Conservation (phyloP, 2,329 filamentous ascomycete species). For the Aureobasidium vineae region DNA sequence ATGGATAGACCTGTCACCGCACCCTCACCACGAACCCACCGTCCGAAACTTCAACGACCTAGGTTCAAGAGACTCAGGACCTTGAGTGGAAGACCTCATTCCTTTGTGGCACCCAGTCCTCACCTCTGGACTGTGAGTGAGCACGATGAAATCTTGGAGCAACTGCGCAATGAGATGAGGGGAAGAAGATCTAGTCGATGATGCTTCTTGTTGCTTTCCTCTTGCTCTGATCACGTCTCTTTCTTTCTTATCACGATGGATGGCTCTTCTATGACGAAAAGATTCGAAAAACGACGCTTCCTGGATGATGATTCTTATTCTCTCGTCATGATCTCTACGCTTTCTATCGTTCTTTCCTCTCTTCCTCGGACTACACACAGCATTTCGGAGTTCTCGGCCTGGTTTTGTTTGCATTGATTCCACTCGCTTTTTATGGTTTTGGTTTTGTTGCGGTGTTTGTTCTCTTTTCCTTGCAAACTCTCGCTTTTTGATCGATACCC, state of each 20-base stretch:
- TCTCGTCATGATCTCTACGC: background rate
- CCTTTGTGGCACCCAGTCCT: constrained; percentile 44
- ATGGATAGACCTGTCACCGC: constrained; percentile 10
- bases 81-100: constrained; percentile 43
- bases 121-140: constrained; percentile 46
- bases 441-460: background rate
- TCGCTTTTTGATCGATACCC: constrained; percentile 14
- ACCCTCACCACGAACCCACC: background rate
- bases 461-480: constrained; percentile 10
- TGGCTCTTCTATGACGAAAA: background rate
- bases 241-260: background rate
- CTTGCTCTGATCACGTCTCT: background rate
- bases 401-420: background rate
- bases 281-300: background rate
- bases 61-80: constrained; percentile 38
- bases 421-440: background rate
- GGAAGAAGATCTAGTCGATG: constrained; percentile 21
- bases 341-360: background rate
- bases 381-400: background rate
- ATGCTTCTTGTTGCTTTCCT: background rate
- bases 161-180: constrained; percentile 10
- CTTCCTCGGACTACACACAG: background rate
- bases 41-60: constrained; percentile 24
- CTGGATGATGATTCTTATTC: background rate
- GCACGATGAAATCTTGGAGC: constrained; percentile 37